phyloP scores from a whole-genome alignment of 75 land plant species.

The Pinus taeda region DNA sequence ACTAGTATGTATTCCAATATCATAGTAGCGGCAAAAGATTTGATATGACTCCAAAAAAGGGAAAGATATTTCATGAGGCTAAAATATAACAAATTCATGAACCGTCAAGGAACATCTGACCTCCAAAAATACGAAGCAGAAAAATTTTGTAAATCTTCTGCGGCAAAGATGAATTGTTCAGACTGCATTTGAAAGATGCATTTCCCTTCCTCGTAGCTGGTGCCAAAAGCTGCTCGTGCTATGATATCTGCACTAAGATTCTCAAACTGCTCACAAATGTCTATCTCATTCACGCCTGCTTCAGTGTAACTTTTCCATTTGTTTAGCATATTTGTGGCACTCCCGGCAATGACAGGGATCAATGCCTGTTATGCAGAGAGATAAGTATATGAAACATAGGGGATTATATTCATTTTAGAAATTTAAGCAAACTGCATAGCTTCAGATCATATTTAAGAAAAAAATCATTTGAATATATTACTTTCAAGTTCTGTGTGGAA shows the following conservation, averaged over 20 bases:
- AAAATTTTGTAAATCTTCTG: neutral
- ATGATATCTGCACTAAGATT: constrained; percentile 54
- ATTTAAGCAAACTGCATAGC: too few species aligned
- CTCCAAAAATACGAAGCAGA: neutral
- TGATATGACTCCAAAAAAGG: too few species aligned
- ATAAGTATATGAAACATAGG: neutral
- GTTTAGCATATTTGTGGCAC: constrained; percentile 29
- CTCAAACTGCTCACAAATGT: constrained; percentile 48
- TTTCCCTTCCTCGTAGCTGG: constrained; percentile 64
- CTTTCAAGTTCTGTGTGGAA: constrained; percentile 78
- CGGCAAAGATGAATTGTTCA: constrained; percentile 34
- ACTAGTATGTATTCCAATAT: too few species aligned
- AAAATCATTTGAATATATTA: constrained; percentile 9
- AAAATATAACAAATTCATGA: too few species aligned
- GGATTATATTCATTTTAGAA: neutral
- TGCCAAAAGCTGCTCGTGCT: constrained; percentile 75
- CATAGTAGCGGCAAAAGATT: too few species aligned
- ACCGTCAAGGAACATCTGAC: too few species aligned
- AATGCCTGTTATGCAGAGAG: neutral
- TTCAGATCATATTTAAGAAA: too few species aligned
- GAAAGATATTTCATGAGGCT: too few species aligned
- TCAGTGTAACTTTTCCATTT: constrained; percentile 41
- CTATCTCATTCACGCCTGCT: constrained; percentile 47
- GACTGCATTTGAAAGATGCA: constrained; percentile 38
- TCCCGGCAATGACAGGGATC: constrained; percentile 37